phyloP scores from a whole-genome alignment of 1,139 yeast species.

The Lodderomyces metapsilosis region DNA sequence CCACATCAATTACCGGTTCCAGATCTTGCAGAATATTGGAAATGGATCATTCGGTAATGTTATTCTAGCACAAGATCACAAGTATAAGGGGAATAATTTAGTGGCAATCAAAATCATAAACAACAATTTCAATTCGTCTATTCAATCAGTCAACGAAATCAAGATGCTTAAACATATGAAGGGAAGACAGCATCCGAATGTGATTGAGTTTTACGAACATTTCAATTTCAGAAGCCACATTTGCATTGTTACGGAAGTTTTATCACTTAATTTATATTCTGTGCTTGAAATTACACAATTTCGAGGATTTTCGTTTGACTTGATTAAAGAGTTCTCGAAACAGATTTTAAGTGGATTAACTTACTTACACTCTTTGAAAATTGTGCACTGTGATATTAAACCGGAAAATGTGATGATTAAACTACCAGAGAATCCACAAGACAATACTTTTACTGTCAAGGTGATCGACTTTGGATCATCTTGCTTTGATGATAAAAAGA shows the following conservation, averaged over 20 bases:
- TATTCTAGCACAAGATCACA: conserved; percentile 67
- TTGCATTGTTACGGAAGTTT: conserved; percentile 74
- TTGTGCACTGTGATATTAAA: conserved; percentile 80
- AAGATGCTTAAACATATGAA: conserved; percentile 57
- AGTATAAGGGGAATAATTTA: conserved; percentile 30
- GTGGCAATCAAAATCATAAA: conserved; percentile 80
- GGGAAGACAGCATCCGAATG: conserved; percentile 12
- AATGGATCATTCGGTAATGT: conserved; percentile 88
- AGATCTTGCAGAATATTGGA: conserved; percentile 60
- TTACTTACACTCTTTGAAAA: conserved; percentile 54
- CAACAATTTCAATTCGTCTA: conserved; percentile 69
- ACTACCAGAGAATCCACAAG: conserved; percentile 23
- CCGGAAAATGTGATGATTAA: conserved; percentile 65
- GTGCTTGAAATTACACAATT: conserved; percentile 60
- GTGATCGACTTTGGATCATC: conserved; percentile 71
- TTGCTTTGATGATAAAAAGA: conserved; percentile 44
- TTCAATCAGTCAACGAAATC: conserved; percentile 74
- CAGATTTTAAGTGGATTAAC: conserved; percentile 61
- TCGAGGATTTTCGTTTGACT: conserved; percentile 55
- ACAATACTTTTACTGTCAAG: conserved; percentile 36
- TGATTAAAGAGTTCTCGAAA: conserved; percentile 50
- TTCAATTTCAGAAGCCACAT: conserved; percentile 81
- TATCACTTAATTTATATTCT: conserved; percentile 68
- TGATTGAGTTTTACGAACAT: conserved; percentile 62
- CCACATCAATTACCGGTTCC: conserved; percentile 75